phyloP scores from a whole-genome alignment of 2,329 filamentous ascomycete species.

The Monilinia aucupariae region DNA sequence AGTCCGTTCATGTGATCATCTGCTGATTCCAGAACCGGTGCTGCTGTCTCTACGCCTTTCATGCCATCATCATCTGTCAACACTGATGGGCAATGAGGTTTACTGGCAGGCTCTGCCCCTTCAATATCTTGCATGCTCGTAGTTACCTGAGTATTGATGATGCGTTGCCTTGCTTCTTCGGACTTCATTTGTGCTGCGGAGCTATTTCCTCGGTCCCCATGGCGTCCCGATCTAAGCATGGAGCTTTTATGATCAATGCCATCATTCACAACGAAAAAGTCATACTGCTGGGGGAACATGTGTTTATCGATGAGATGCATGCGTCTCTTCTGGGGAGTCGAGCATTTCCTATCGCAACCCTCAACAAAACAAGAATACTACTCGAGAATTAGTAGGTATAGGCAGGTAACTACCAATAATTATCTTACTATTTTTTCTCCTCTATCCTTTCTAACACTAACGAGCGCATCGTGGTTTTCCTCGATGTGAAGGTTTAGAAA shows the following conservation, averaged over 20 bases:
- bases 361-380: slow-evolving; percentile 88
- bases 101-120: neutral
- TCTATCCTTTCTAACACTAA: slow-evolving; percentile 63
- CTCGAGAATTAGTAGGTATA: slow-evolving; percentile 10
- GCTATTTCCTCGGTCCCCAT: slow-evolving; percentile 45
- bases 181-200: slow-evolving; percentile 38
- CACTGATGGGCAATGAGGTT: neutral
- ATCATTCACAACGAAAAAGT: slow-evolving; percentile 79
- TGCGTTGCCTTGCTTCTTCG: slow-evolving; percentile 26
- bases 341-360: slow-evolving; percentile 78
- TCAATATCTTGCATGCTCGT: neutral
- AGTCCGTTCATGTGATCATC: slow-evolving; percentile 52
- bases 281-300: slow-evolving; percentile 81
- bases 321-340: slow-evolving; percentile 74
- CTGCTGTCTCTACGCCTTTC: slow-evolving; percentile 55
- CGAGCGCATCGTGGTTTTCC: slow-evolving; percentile 83
- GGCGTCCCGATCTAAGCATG: slow-evolving; percentile 59
- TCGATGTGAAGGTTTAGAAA: slow-evolving; percentile 80
- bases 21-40: slow-evolving; percentile 12
- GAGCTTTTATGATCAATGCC: slow-evolving; percentile 84
- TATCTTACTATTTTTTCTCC: slow-evolving; percentile 77
- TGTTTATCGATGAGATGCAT: slow-evolving; percentile 94
- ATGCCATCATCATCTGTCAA: slow-evolving; percentile 38
- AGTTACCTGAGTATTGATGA: slow-evolving; percentile 19
- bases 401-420: neutral